Evolutionary conservation across 2,329 filamentous ascomycete genomes (phyloP), one percentile per base, ranked within the genome.

Genomic region (Venturia effusa): DNA sequence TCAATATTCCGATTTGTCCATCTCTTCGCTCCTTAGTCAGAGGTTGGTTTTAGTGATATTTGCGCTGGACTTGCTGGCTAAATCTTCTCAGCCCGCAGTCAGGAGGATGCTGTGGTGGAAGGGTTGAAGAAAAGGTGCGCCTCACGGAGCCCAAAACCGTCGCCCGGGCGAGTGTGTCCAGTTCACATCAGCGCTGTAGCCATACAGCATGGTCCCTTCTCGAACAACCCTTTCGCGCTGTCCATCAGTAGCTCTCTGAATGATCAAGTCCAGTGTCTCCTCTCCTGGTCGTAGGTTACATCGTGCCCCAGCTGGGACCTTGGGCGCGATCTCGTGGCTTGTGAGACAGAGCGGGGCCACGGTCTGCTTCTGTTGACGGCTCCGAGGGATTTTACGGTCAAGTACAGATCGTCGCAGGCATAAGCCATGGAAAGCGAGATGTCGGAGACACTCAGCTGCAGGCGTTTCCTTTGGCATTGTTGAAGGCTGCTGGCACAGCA

Each of bases 221-320:
- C n/a, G 27, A 15, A 15, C 34, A 19, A 30, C 30, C 5, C 19
- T 57, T 17, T 57, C 30, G 32, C 34, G 7, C 27, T n/a, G 19
- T 34, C 30, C 27, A 57, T 34, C 51, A n/a, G 3, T 19, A 22
- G 30, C 51, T 34, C 7, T 32, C 51, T 30, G 15, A 57, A 57
- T 57, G 51, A 57, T 57, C 51, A 57, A n/a, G 19, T 57, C 51
- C 51, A 57, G 51, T 57, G 30, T 17, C 51, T 57, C 51, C 19
- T 34, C 51, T 34, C 51, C 51, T 57, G 30, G 27, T 57, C n/a
- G 27, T 32, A 34, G 51, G 51, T 57, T 57, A 57, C 51, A 57
- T 57, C 51, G 51, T 57, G 51, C 51, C 34, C 27, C 51, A 57
- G 1, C 51, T 13, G 51, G 6, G 22, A n/a, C 30, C 27, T 34